phyloP scores from a whole-genome alignment of 2,329 filamentous ascomycete species.

The Sporothrix brunneoviolacea region DNA sequence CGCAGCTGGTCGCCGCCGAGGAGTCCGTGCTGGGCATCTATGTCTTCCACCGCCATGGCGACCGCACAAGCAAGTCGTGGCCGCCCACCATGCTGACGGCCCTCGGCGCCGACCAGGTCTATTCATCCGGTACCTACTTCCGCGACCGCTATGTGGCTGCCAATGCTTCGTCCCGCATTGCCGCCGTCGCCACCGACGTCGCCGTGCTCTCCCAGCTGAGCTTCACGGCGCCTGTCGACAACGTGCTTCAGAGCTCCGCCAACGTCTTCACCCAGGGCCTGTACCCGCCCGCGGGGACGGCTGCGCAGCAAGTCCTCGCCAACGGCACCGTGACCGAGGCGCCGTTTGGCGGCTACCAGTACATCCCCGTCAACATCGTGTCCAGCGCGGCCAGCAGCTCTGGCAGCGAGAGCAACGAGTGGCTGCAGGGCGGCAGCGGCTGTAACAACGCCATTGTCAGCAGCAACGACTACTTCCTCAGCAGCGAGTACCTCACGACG shows the following conservation, averaged over 20 bases:
- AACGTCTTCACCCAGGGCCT: conserved; percentile 76
- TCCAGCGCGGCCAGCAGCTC: conserved; percentile 45
- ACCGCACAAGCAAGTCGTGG: conserved; percentile 72
- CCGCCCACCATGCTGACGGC: conserved; percentile 67
- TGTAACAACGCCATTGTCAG: conserved; percentile 49
- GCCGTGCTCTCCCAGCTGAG: conserved; percentile 65
- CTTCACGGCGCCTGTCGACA: conserved; percentile 65
- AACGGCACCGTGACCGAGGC: conserved; percentile 61
- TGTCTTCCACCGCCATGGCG: conserved; percentile 85
- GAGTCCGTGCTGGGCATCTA: conserved; percentile 77
- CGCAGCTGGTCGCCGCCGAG: conserved; percentile 21
- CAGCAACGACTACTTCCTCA: conserved; percentile 48
- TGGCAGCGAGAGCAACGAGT: conserved; percentile 49
- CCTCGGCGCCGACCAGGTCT: conserved; percentile 71
- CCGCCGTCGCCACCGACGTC: conserved; percentile 57
- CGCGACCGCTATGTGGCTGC: conserved; percentile 65
- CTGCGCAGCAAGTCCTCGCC: conserved; percentile 54
- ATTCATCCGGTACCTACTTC: conserved; percentile 66
- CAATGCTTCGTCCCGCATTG: conserved; percentile 53
- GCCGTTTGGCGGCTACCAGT: conserved; percentile 75
- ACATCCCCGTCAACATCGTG: conserved; percentile 66
- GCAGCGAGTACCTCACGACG: conserved; percentile 37
- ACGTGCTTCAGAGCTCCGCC: conserved; percentile 74
- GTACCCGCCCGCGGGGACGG: conserved; percentile 66
- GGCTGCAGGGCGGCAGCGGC: conserved; percentile 52